These are phyloP conservation scores for Hibiscus syriacus DNA, from an alignment of 345 rosid genomes.

Conservation along the genomic window DNA sequence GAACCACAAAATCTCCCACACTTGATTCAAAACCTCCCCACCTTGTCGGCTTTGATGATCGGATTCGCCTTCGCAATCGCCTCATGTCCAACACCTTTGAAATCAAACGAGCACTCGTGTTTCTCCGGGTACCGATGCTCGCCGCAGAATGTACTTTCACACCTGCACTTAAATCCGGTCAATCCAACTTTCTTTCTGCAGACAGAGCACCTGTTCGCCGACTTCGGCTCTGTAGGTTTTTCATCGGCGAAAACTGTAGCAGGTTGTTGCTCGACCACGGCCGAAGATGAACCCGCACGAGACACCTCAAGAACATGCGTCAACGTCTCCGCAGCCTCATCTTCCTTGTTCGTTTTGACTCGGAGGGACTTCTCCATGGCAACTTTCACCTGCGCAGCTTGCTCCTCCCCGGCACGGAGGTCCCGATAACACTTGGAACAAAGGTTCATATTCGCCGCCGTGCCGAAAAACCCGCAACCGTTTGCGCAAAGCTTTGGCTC, in stretches of 20 bases:
- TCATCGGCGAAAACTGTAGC: neutral
- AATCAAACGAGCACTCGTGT: neutral
- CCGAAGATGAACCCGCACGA: constrained; percentile 1
- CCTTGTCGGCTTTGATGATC: neutral
- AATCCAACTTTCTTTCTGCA: neutral
- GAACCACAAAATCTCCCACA: no score
- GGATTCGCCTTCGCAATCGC: neutral
- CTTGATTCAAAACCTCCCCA: neutral
- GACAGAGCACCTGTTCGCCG: constrained; percentile 38
- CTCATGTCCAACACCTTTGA: neutral
- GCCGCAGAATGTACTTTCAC: neutral
- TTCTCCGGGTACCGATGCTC: neutral
- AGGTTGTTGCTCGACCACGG: neutral
- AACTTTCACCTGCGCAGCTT: constrained; percentile 31
- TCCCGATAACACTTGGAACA: constrained; percentile 64
- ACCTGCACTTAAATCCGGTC: neutral
- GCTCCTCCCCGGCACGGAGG: constrained; percentile 48
- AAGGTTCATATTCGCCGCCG: neutral
- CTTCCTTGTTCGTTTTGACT: neutral
- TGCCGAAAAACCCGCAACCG: neutral
- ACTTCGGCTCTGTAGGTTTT: constrained; percentile 17
- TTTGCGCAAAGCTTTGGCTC: constrained; percentile 40
- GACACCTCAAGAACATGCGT: neutral
- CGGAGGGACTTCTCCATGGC: neutral
- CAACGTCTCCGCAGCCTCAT: neutral